Conservation (phyloP, 2,329 filamentous ascomycete genomes). For the Uncinocarpus reesii region DNA sequence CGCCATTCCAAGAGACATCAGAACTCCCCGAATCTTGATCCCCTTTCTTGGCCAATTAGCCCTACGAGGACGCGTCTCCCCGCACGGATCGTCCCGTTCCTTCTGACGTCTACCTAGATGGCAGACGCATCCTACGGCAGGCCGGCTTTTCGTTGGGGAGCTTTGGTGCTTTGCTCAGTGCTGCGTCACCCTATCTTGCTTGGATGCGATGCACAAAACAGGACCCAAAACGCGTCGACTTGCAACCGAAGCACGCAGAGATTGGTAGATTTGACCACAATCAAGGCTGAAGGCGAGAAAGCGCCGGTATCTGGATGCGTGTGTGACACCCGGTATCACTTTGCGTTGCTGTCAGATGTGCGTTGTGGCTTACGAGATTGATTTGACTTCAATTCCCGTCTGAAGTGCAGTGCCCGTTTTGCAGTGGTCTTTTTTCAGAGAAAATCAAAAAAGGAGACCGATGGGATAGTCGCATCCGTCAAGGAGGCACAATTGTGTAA, state of each 20-base stretch:
- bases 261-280: constrained; percentile 6
- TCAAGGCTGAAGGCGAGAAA: too few species aligned
- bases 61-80: neutral
- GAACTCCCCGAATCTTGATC: neutral
- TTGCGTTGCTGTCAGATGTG: too few species aligned
- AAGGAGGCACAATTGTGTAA: too few species aligned
- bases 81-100: neutral
- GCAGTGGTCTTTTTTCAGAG: too few species aligned
- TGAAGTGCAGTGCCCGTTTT: too few species aligned
- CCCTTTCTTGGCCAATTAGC: neutral
- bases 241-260: neutral
- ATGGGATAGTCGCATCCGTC: too few species aligned
- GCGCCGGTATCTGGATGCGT: too few species aligned
- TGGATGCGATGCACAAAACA: neutral
- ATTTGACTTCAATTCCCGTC: too few species aligned
- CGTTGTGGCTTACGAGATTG: too few species aligned
- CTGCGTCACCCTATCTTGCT: neutral
- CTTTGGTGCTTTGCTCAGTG: neutral
- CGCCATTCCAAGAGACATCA: neutral
- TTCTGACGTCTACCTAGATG: neutral
- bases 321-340: too few species aligned
- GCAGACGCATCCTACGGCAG: neutral
- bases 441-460: too few species aligned
- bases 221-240: neutral
- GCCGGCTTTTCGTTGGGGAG: neutral